Conservation (phyloP, 106 monocot genomes). For the Narthecium ossifragum region DNA sequence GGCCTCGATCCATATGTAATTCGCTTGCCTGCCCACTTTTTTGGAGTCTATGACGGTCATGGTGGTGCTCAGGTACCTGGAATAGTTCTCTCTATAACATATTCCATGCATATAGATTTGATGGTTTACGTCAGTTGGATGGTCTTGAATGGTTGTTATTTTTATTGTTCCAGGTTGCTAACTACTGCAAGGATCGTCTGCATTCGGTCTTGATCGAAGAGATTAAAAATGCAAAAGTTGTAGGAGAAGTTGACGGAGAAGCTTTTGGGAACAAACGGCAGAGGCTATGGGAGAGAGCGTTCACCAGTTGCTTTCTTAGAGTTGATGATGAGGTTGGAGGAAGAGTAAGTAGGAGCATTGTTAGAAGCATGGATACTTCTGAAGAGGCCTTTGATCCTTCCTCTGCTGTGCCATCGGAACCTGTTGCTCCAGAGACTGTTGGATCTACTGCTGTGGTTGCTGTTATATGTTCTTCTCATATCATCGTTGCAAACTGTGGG, state of each 20-base stretch:
- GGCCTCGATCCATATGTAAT: slow-evolving; percentile 26
- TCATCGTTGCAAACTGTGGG: slow-evolving; percentile 87
- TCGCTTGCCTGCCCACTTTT: slow-evolving; percentile 47
- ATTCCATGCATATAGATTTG: background rate
- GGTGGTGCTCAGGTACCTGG: slow-evolving; percentile 62
- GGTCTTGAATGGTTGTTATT: background rate
- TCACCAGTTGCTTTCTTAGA: slow-evolving; percentile 44
- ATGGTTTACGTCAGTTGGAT: background rate
- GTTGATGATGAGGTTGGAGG: slow-evolving; percentile 73
- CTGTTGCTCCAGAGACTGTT: slow-evolving; percentile 87
- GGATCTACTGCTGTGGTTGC: slow-evolving; percentile 88
- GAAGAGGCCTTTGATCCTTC: slow-evolving; percentile 4
- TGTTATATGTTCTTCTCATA: slow-evolving; percentile 79
- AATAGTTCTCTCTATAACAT: background rate
- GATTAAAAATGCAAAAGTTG: slow-evolving; percentile 5
- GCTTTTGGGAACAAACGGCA: slow-evolving; percentile 12
- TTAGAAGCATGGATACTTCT: slow-evolving; percentile 1
- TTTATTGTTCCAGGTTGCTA: slow-evolving; percentile 43
- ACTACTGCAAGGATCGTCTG: slow-evolving; percentile 52
- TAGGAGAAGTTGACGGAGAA: background rate
- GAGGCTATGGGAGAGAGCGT: slow-evolving; percentile 50
- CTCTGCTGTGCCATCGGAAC: slow-evolving; percentile 20
- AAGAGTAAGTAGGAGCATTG: slow-evolving; percentile 14
- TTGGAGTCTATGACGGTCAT: slow-evolving; percentile 84
- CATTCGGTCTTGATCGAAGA: slow-evolving; percentile 51